Percentiles rank a stretch among this genome's conserved stretches.
phyloP scores from a whole-genome alignment of 2,329 filamentous ascomycete genomes.

The Herpotrichia juniperi region DNA sequence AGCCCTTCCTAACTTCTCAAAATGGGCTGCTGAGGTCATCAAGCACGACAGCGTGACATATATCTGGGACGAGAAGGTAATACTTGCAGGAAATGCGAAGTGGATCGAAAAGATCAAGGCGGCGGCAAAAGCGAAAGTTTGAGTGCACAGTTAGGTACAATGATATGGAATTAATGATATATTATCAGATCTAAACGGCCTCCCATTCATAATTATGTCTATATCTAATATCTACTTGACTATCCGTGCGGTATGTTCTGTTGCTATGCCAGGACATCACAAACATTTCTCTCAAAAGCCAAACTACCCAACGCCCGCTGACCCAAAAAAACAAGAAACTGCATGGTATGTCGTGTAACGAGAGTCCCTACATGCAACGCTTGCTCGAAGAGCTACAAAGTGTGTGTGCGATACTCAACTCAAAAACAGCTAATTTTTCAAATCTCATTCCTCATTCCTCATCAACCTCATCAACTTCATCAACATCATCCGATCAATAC shows the following conservation, averaged over 20 bases:
- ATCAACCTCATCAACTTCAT: too few relatives aligned
- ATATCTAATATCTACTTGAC: background rate
- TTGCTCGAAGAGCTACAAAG: slow-evolving; percentile 12
- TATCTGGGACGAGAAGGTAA: slow-evolving; percentile 38
- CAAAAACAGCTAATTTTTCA: slow-evolving; percentile 9
- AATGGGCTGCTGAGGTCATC: slow-evolving; percentile 68
- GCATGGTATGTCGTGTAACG: slow-evolving; percentile 6
- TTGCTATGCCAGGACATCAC: slow-evolving; percentile 17
- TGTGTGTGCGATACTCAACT: slow-evolving; percentile 11
- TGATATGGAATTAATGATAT: background rate
- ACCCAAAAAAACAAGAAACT: background rate
- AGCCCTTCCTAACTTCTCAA: slow-evolving; percentile 69
- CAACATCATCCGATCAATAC: slow-evolving; percentile 16
- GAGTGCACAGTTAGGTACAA: background rate
- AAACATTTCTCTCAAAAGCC: slow-evolving; percentile 14
- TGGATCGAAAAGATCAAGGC: slow-evolving; percentile 34
- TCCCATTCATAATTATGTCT: background rate
- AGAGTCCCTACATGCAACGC: slow-evolving; percentile 21
- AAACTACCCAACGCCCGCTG: slow-evolving; percentile 7
- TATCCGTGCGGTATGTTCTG: background rate
- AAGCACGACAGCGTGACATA: slow-evolving; percentile 69
- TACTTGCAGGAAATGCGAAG: slow-evolving; percentile 24
- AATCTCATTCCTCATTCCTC: background rate
- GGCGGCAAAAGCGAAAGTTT: slow-evolving; percentile 16
- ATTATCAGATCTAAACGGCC: background rate